Base-by-base conservation (phyloP, 2,329 filamentous ascomycete genomes). In the Exophiala alcalophila region DNA sequence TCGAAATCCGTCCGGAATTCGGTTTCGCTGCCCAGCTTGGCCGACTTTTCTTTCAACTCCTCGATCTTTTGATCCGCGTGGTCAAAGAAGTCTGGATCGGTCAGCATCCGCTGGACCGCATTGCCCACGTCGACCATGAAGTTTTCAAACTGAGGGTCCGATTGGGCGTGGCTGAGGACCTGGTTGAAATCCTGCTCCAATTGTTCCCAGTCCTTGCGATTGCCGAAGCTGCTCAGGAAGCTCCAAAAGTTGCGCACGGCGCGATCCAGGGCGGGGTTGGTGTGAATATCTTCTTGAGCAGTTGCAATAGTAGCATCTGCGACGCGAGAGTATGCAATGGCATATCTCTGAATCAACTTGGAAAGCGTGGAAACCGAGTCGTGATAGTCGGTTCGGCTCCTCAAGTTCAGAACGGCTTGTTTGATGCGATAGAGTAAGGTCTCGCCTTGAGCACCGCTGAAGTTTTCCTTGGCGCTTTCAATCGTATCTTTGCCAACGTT, bases 1-100 rank as follows among this genome's bases (percentile, higher is more conserved):
- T 92, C 83, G 10, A 94, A 65, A 53, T 94, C 86, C 12, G 84
- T 72, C 10, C 80, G 76, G 3, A 95, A 70, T 4, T 76, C 77
- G 2, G 84, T 84, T 28, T 84, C 80, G 0, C 73, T 74, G 2
- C 81, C 78, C 2, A 88, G 64, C 40, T 72, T 66, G 29, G 72
- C 69, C 4, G 74, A 71, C 58, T 80, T 78, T 31, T 72, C 67
- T 37, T 74, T 72, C 5, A 83, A 67, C 47, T 80, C 73, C 30
- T 77, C 66, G 40, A 83, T 72, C 49, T 84, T 79, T 49, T 82
- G 77, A 4, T 84, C 79, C 0, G 81, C 80, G 26, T 86, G 74
- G 32, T 90, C 84, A 57, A 94, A 86, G 65, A 95, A 96, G 3
- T 82, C 77, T 0, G 91, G 90, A 49, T 96, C 85, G 0, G 81